Evolutionary conservation across 441 rosid genomes (phyloP).

Genomic region (Gossypium trilobum): DNA sequence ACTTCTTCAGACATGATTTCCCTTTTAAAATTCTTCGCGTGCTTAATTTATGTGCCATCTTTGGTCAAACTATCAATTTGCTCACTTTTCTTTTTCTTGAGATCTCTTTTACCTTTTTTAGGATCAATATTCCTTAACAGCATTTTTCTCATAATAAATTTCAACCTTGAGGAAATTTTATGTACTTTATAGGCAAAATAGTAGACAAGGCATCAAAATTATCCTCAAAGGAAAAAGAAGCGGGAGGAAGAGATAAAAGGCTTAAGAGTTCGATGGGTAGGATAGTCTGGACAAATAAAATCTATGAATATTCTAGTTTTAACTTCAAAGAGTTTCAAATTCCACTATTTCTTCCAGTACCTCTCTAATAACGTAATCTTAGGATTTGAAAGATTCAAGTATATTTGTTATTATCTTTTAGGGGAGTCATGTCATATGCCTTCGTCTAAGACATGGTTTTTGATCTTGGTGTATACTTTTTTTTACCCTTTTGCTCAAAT

Average conservation of each 20-base stretch:
- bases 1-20: conserved; percentile 5
- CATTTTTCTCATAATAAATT: background rate
- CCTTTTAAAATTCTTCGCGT: background rate
- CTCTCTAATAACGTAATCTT: background rate
- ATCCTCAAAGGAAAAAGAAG: background rate
- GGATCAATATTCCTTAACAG: background rate
- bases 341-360: background rate
- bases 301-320: background rate
- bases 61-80: background rate
- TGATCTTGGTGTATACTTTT: too few species aligned
- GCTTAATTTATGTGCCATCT: background rate
- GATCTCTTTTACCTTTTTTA: background rate
- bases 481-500: too few species aligned
- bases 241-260: background rate
- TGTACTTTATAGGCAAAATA: background rate
- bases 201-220: background rate
- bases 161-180: background rate
- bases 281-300: background rate
- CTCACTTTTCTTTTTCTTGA: background rate
- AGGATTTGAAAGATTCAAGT: too few species aligned
- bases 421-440: too few species aligned
- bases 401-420: too few species aligned
- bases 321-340: background rate
- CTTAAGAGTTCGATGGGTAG: background rate
- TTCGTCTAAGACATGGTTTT: too few species aligned